Evolutionary conservation across 1,139 yeast genomes (phyloP), one percentile per base, ranked within the genome.

Genomic region (Kluyveromyces marxianus): DNA sequence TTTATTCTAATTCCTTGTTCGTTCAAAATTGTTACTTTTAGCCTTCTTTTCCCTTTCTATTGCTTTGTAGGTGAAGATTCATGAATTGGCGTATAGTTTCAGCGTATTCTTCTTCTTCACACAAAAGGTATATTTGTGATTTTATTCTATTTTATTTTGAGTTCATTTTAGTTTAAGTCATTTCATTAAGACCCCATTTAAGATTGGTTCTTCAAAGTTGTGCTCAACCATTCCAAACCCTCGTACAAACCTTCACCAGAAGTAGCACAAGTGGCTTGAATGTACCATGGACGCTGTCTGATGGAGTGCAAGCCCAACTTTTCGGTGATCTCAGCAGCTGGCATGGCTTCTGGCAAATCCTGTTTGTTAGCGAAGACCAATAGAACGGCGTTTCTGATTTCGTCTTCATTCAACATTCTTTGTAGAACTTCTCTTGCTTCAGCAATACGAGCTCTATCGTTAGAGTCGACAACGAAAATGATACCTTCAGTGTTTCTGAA

Each of bases 401-500:
- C 95, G 66, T 87, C 95, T 72, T 87, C 96, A 72, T 85, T 86
- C 67, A 87, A 78, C 94, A 87, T 85, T 74, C 92, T 85, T 74
- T 86, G 95, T 71, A 87, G 77, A 70, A 85, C 95, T 71, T 86
- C 95, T 69, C 95, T 83, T 48, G 95, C 95, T 72, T 86, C 95
- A 61, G 87, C 77, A 63, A 87, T 81, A 79, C 95, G 94, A 65
- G 86, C 94, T 74, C 95, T 82, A 70, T 87, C 96, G 74, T 86
- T 87, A 55, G 94, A 83, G 72, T 87, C 96, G 59, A 87, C 95
- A 54, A 87, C 95, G 69, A 86, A 87, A 68, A 87, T 87, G 66
- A 87, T 85, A 74, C 95, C 95, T 71, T 87, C 95, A 52, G 95
- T 85, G 79, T 86, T 86, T 72, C 86, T 94, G 83, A 80, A 85